Evolutionary conservation across 2,329 filamentous ascomycete species (phyloP).

Genomic region (Tolypocladium paradoxum): DNA sequence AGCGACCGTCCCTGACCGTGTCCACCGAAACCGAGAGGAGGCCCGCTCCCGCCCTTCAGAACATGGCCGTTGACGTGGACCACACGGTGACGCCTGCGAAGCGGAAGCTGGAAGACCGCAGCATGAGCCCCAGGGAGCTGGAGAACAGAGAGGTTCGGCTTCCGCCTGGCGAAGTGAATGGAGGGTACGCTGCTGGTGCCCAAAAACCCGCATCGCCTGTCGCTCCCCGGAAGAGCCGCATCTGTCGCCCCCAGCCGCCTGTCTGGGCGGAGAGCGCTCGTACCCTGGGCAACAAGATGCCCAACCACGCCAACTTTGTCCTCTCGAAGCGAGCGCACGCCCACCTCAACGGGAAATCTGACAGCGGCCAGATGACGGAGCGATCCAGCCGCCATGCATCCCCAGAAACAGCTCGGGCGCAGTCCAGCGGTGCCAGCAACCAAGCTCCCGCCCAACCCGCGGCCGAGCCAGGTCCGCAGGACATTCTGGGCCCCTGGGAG

Average conservation of each 20-base stretch:
- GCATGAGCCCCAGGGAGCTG: slow-evolving; percentile 37
- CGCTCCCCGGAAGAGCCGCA: slow-evolving; percentile 28
- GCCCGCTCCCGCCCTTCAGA: slow-evolving; percentile 10
- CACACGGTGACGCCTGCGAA: slow-evolving; percentile 26
- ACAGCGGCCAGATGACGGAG: slow-evolving; percentile 16
- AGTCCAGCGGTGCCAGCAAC: slow-evolving; percentile 7
- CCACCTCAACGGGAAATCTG: slow-evolving; percentile 28
- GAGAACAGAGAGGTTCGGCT: slow-evolving; percentile 38
- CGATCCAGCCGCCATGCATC: slow-evolving; percentile 33
- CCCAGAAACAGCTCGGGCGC: slow-evolving; percentile 24
- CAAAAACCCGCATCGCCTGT: slow-evolving; percentile 20
- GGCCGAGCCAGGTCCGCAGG: slow-evolving; percentile 18
- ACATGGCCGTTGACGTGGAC: slow-evolving; percentile 18
- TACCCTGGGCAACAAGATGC: slow-evolving; percentile 22
- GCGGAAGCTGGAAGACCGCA: slow-evolving; percentile 27
- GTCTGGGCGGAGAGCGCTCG: slow-evolving; percentile 36
- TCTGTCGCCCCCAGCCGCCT: slow-evolving; percentile 27
- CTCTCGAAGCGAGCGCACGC: slow-evolving; percentile 27
- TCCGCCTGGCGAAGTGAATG: slow-evolving; percentile 39
- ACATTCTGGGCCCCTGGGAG: slow-evolving; percentile 49
- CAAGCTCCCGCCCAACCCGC: slow-evolving; percentile 11
- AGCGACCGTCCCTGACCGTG: slow-evolving; percentile 10
- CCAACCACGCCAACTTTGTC: slow-evolving; percentile 33
- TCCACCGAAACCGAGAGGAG: slow-evolving; percentile 16
- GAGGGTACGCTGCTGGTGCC: slow-evolving; percentile 14